Percentiles rank a stretch among this genome's conserved stretches.
These are phyloP conservation scores for Knufia petricola DNA, from an alignment of 2,329 filamentous ascomycete species.

Conservation along the genomic window DNA sequence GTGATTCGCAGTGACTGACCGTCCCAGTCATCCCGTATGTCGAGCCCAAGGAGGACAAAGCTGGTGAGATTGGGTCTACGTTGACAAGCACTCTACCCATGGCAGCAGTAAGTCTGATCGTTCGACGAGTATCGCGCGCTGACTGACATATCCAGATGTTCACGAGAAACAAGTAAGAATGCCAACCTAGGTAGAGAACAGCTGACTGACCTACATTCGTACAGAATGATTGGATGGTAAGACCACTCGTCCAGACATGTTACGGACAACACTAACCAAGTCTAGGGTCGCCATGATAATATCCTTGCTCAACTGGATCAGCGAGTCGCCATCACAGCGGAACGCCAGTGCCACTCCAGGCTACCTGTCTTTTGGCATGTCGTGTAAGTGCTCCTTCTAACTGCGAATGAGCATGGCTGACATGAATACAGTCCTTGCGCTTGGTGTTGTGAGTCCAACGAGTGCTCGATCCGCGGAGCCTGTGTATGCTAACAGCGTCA, in stretches of 20 bases:
- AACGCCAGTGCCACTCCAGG: conserved; percentile 59
- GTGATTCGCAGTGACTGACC: conserved; percentile 4
- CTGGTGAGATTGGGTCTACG: conserved; percentile 58
- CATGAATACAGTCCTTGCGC: conserved; percentile 46
- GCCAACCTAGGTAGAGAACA: background rate
- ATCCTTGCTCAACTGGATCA: conserved; percentile 40
- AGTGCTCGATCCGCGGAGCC: conserved; percentile 3
- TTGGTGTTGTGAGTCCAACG: conserved; percentile 40
- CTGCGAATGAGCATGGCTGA: conserved; percentile 8
- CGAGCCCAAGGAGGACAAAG: conserved; percentile 58
- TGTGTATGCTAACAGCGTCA: conserved; percentile 21
- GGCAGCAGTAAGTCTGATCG: conserved; percentile 57
- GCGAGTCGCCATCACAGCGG: conserved; percentile 40
- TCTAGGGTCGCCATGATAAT: conserved; percentile 39
- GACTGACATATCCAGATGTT: conserved; percentile 54
- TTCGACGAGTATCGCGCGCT: conserved; percentile 8
- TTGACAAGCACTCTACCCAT: conserved; percentile 78
- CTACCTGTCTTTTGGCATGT: conserved; percentile 70
- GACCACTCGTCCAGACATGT: conserved; percentile 13
- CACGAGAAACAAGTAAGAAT: conserved; percentile 72
- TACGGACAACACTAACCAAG: background rate
- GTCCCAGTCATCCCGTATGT: conserved; percentile 75
- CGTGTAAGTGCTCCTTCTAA: conserved; percentile 44
- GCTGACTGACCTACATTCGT: conserved; percentile 17
- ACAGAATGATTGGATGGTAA: conserved; percentile 56